Percentiles rank a stretch among this genome's conserved stretches.
Evolutionary conservation across 1,284 basidiomycete species (phyloP).

Genomic region (Singerocomus rubriflavus): DNA sequence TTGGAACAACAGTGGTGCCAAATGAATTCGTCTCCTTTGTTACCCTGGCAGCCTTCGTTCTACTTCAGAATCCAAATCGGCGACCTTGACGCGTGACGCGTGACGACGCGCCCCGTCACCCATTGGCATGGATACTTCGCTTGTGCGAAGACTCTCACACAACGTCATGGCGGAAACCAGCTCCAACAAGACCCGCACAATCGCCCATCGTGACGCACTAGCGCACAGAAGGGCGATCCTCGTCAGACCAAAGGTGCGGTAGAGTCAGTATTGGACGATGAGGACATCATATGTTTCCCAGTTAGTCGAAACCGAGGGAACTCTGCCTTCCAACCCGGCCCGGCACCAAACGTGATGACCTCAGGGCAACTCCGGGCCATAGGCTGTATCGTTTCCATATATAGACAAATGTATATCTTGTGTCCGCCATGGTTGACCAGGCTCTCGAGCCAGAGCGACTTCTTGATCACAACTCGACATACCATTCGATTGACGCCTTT

Average conservation of each 20-base stretch:
- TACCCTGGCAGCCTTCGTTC: not conserved
- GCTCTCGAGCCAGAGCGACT: not conserved
- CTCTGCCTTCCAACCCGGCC: conserved; percentile 10
- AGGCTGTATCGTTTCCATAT: not conserved
- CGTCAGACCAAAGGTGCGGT: conserved; percentile 34
- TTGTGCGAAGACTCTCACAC: not conserved
- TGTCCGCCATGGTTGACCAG: conserved; percentile 26
- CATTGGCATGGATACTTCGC: not conserved
- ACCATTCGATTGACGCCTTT: not conserved
- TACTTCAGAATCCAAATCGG: not conserved
- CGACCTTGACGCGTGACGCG: conserved; percentile 10
- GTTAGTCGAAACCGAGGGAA: conserved; percentile 26
- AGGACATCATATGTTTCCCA: conserved; percentile 31
- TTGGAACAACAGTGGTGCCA: not conserved
- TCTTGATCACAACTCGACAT: not conserved
- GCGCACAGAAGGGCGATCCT: conserved; percentile 39
- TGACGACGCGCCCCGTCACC: conserved; percentile 27
- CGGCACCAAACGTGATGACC: conserved; percentile 39
- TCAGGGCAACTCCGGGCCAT: conserved; percentile 39
- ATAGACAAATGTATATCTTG: not conserved
- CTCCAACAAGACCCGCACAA: conserved; percentile 33
- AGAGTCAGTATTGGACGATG: conserved; percentile 33
- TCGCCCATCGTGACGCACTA: conserved; percentile 33
- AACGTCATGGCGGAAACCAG: conserved; percentile 14
- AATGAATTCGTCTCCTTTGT: not conserved